Evolutionary conservation across 371 early-diverging fungal species (phyloP), one percentile per base, ranked within the genome.

Genomic region (Conidiobolus incongruus): DNA sequence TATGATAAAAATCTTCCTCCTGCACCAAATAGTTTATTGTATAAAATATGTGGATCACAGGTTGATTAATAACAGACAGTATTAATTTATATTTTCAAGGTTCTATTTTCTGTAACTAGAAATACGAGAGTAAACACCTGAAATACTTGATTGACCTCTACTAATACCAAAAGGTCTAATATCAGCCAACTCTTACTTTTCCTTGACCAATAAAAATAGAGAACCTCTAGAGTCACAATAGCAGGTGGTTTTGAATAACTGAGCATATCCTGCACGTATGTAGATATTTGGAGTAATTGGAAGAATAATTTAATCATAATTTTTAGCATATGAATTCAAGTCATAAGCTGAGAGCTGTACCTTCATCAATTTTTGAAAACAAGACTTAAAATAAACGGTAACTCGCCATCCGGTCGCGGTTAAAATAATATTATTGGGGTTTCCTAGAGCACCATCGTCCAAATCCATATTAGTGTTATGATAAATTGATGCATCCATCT

Each of bases 171-270:
- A 3, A 4, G 40, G 15, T 26, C 16, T 16, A 28, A 40, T 40
- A 23, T 28, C 40, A 16, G 28, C 17, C 8, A 40, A 17, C 15
- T 26, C 3, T 13, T 23, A 28, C 8, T 17, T 24, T 3, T 40
- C 30, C n/a, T 40, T 30, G 8, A 29, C 30, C 8, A 16, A 30
- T 15, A 11, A 15, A 28, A 44, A 24, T n/a, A 63, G 21, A 0
- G 62, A 60, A 11, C 64, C 64, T 6, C 64, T 63, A 8, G 62
- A 62, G 20, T 63, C 64, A 16, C 64, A 63, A 2, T 54, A 55
- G 30, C 64, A 63, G 0, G 62, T 62, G 16, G 60, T 63, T 1
- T 47, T 40, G 10, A 60, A 61, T 0, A 42, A 44, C 28, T 40
- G 40, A 21, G 52, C 56, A 10, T 56, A 52, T 21, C 58, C 64